Evolutionary conservation across 768 basidiomycete genomes (phyloP), one percentile per base, ranked within the genome.

Genomic region (Clitopilus hobsonii): DNA sequence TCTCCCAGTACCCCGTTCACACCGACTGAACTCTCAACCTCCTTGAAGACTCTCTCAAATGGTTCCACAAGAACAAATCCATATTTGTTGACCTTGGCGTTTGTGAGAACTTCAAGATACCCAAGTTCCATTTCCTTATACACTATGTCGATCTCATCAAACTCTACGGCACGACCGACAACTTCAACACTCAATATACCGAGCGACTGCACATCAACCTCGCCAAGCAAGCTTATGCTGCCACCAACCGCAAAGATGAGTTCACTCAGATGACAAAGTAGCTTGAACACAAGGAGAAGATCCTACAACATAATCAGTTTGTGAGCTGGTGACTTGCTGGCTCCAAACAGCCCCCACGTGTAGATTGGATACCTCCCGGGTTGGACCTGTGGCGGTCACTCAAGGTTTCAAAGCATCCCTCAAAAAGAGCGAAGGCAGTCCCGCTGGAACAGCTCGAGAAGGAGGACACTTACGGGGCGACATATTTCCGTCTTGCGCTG

Each of bases 141-240:
- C 78, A 79, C 55, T 78, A 75, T 56, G 11, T 56, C 1, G 10
- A 54, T 1, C 30, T 53, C 6, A 77, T 78, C 58, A 47, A 59
- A 24, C 47, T 53, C 3, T 60, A 63, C 30, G 77, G 78, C 2
- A 64, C 71, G 0, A 60, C 69, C 0, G 73, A 77, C 53, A 72
- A 72, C 55, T 75, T 64, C 58, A 71, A 74, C 54, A 78, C 74
- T 0, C 66, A 77, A 56, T 62, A 63, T 26, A 67, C 72, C 1
- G 74, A 79, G 56, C 62, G 69, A 0, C 63, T 75, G 0, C 75
- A 79, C 54, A 78, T 77, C 45, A 69, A 76, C 48, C 60, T 68
- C 7, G 65, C 72, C 0, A 76, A 79, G 55, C 65, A 70, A 45
- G 71, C 69, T 3, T 74, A 70, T 52, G 38, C 54, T 1, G 60